A percentile compares a stretch with the other conserved stretches of the same genome.
phyloP scores from a whole-genome alignment of 805 yeast species.

The Metschnikowia kofuensis region DNA sequence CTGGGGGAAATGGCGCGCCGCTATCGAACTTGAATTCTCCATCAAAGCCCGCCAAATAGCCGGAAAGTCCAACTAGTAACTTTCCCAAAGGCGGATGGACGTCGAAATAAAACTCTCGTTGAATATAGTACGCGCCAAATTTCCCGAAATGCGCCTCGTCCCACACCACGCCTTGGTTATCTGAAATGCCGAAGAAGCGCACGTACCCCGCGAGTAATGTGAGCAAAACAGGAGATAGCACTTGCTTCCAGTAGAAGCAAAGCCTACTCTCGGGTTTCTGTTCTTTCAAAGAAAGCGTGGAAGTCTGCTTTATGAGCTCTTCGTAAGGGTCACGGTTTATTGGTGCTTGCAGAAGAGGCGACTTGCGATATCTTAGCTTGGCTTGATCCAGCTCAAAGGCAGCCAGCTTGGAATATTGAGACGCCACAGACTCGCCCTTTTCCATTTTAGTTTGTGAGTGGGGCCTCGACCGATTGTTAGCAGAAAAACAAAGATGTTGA shows the following conservation, averaged over 20 bases:
- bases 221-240: conserved; percentile 12
- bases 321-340: conserved; percentile 6
- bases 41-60: conserved; percentile 81
- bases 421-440: conserved; percentile 1
- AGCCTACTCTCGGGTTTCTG: neutral
- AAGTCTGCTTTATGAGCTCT: conserved; percentile 17
- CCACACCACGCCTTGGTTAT: conserved; percentile 80
- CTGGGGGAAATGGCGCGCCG: conserved; percentile 62
- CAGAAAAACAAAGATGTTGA: no score
- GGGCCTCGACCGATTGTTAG: neutral
- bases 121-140: conserved; percentile 87
- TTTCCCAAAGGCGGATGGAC: conserved; percentile 98
- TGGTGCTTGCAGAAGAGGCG: neutral
- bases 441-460: neutral
- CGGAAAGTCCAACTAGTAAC: conserved; percentile 85
- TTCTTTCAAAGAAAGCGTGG: conserved; percentile 14
- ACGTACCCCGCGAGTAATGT: conserved; percentile 26
- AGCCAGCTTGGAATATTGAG: neutral
- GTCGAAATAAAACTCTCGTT: conserved; percentile 88
- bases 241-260: conserved; percentile 4
- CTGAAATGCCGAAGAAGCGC: conserved; percentile 58
- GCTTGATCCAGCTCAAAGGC: neutral
- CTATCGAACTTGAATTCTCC: conserved; percentile 73
- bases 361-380: conserved; percentile 3
- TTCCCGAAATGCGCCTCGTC: conserved; percentile 98